phyloP scores from a whole-genome alignment of 2,329 filamentous ascomycete genomes.

The Cadophora luteo-olivacea region DNA sequence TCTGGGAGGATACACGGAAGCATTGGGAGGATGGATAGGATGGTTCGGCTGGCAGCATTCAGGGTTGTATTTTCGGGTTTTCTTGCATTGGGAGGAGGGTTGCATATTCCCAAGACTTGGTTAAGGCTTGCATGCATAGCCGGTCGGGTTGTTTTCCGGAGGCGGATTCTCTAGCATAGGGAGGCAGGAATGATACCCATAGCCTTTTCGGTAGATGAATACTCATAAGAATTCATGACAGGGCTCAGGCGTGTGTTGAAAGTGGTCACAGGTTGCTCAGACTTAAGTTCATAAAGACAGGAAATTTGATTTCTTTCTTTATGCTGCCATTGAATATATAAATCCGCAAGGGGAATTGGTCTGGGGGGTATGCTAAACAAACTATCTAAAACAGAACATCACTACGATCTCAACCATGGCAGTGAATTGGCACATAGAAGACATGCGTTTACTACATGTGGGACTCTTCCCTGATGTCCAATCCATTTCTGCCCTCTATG shows the following conservation, averaged over 20 bases:
- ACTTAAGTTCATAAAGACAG: background rate
- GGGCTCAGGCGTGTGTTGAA: background rate
- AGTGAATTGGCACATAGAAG: background rate
- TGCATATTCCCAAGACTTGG: slow-evolving; percentile 17
- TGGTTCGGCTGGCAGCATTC: slow-evolving; percentile 19
- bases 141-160: background rate
- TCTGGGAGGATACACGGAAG: background rate
- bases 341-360: slow-evolving; percentile 13
- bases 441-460: background rate
- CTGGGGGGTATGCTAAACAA: slow-evolving; percentile 21
- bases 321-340: slow-evolving; percentile 6
- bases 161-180: slow-evolving; percentile 14
- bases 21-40: slow-evolving; percentile 22
- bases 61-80: background rate
- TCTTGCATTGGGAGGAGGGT: slow-evolving; percentile 2
- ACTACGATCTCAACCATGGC: slow-evolving; percentile 6
- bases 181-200: slow-evolving; percentile 23
- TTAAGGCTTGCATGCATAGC: background rate
- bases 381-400: slow-evolving; percentile 14
- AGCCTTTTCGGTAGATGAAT: slow-evolving; percentile 16
- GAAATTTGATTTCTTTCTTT: background rate
- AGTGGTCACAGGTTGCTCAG: background rate
- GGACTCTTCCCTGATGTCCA: slow-evolving; percentile 8
- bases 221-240: background rate
- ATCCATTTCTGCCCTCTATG: slow-evolving; percentile 18